These are phyloP conservation scores for Paraconiothyrium brasiliense DNA, from an alignment of 2,329 filamentous ascomycete genomes.

Conservation along the genomic window DNA sequence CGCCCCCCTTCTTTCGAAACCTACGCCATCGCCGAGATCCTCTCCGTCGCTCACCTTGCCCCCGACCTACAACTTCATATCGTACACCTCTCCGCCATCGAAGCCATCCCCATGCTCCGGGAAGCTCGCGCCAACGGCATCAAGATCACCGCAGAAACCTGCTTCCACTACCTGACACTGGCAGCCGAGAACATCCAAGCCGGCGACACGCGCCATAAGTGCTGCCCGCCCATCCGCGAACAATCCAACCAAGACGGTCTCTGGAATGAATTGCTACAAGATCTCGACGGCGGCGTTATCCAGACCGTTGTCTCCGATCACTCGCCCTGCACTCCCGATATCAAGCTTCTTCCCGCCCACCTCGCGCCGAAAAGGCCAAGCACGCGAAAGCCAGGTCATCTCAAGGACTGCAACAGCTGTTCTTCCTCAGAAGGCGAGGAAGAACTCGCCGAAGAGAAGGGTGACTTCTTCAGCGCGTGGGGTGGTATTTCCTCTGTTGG, in stretches of 20 bases:
- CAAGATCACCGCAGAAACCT: conserved; percentile 92
- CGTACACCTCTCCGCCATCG: conserved; percentile 88
- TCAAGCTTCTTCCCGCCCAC: conserved; percentile 83
- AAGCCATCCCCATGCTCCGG: conserved; percentile 83
- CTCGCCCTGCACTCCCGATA: conserved; percentile 92
- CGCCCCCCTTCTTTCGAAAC: conserved; percentile 91
- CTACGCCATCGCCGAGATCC: conserved; percentile 85
- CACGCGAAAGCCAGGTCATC: conserved; percentile 43
- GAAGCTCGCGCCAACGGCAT: conserved; percentile 76
- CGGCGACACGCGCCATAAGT: conserved; percentile 93
- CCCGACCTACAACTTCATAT: conserved; percentile 89
- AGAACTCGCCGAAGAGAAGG: conserved; percentile 58
- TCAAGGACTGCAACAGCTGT: conserved; percentile 47
- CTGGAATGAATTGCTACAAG: conserved; percentile 77
- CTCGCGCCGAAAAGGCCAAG: conserved; percentile 62
- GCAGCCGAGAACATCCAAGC: conserved; percentile 82
- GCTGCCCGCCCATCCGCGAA: conserved; percentile 89
- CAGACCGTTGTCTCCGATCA: conserved; percentile 94
- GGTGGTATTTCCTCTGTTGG: conserved; percentile 95
- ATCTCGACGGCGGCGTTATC: conserved; percentile 75
- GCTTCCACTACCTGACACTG: conserved; percentile 92
- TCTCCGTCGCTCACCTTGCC: conserved; percentile 81
- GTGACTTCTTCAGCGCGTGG: conserved; percentile 97
- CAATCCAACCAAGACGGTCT: conserved; percentile 83
- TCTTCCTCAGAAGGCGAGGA: conserved; percentile 42